Evolutionary conservation across 495 filamentous ascomycete genomes (phyloP).

Genomic region (Jackrogersella minutella): DNA sequence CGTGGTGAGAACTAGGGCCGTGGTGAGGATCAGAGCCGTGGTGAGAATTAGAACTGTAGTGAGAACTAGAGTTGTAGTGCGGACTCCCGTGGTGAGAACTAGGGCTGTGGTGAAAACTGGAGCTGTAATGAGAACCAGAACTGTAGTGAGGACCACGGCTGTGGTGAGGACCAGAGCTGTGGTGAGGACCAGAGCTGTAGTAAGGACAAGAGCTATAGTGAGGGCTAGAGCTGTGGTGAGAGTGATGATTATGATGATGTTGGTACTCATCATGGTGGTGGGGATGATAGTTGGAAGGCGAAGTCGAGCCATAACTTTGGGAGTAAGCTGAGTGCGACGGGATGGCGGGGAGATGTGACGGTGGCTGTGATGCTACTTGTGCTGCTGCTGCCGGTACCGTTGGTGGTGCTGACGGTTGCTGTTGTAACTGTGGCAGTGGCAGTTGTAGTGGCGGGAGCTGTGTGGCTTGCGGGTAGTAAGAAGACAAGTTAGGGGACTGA

Average conservation of each 20-base stretch:
- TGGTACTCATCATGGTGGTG: neutral
- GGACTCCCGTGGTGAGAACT: neutral
- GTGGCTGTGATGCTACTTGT: neutral
- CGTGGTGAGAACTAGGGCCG: neutral
- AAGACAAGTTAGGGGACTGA: neutral
- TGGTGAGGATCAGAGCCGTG: neutral
- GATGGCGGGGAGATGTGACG: neutral
- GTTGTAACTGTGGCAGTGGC: neutral
- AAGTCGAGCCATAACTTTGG: constrained; percentile 1
- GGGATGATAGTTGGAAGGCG: neutral
- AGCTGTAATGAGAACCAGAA: neutral
- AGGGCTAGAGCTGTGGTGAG: neutral
- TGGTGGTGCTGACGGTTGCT: neutral
- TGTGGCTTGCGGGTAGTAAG: neutral
- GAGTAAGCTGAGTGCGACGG: constrained; percentile 2
- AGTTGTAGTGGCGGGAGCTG: neutral
- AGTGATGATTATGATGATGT: neutral
- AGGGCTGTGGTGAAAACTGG: neutral
- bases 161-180: neutral
- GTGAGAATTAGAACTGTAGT: neutral
- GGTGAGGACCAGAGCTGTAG: too few species aligned
- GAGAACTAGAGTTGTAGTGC: too few species aligned
- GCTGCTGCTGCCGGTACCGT: neutral
- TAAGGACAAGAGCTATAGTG: neutral
- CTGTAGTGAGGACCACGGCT: neutral